These are phyloP conservation scores for Lachnellula cervina DNA, from an alignment of 2,329 filamentous ascomycete genomes.

Conservation along the genomic window DNA sequence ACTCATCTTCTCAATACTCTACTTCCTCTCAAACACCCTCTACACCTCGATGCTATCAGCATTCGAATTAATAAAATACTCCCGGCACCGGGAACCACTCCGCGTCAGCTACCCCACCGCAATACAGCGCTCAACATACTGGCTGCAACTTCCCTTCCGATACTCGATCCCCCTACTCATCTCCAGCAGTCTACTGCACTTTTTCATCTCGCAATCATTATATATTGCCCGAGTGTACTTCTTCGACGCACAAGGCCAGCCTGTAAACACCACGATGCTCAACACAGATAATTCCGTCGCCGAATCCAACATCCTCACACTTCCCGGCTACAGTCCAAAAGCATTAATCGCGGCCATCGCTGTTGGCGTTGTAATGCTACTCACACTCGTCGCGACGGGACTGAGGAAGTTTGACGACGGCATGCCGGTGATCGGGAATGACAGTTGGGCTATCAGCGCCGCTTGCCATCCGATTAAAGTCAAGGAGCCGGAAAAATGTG, in stretches of 20 bases:
- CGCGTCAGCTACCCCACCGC: constrained; percentile 28
- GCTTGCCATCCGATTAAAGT: constrained; percentile 3
- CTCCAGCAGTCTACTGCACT: constrained; percentile 31
- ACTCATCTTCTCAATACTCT: constrained; percentile 26
- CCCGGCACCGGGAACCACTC: constrained; percentile 32
- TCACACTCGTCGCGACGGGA: background rate
- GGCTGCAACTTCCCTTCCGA: constrained; percentile 33
- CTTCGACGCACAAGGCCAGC: background rate
- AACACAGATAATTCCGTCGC: background rate
- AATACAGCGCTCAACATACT: constrained; percentile 30
- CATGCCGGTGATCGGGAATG: constrained; percentile 4
- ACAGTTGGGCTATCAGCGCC: constrained; percentile 5
- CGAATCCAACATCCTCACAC: background rate
- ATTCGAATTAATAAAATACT: constrained; percentile 1
- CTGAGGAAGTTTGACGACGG: background rate
- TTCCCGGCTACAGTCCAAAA: constrained; percentile 13
- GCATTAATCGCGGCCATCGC: constrained; percentile 9
- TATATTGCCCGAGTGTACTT: constrained; percentile 30
- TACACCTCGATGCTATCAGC: constrained; percentile 9
- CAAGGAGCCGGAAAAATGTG: background rate
- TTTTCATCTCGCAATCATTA: constrained; percentile 34
- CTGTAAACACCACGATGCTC: background rate
- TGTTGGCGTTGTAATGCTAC: background rate
- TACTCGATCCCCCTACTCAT: constrained; percentile 30
- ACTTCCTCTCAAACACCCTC: constrained; percentile 29